Base-by-base conservation (phyloP, 1,284 basidiomycete genomes). In the Cryptococcus floricola region DNA sequence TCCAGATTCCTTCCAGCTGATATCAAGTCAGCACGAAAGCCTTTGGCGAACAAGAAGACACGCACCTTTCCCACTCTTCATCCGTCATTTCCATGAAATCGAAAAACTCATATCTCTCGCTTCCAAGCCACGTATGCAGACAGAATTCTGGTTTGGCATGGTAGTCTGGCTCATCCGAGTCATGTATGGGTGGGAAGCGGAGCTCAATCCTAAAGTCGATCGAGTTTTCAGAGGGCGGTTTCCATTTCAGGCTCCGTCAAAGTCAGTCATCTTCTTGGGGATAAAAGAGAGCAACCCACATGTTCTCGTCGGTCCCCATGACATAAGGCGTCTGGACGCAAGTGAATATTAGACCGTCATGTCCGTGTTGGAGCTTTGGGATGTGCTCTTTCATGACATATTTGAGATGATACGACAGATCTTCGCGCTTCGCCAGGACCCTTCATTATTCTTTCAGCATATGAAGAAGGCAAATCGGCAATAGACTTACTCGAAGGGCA, bases 321-420 rank as follows among this genome's bases (percentile, higher is more conserved):
- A 84, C 81, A 67, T 98, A 98, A 0, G 85, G 85, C 5, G 89
- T 85, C 70, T 85, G 88, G 9, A 89, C 88, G 68, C 90, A 89
- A 0, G 96, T 98, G 71, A 97, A 99, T 66, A 99, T 97, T 57
- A 99, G 84, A 0, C 96, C 96, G 68, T 99, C 96, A 65, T 89
- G 95, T 5, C 87, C 92, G 70, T 99, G 96, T 63, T 92, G 85
- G 3, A 98, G 79, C n/a, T 81, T 82, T 3, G 93, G 91, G 39
- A 98, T 87, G 58, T 91, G 87, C 48, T 87, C 81, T 46, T 82
- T 81, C 66, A 98, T 88, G 10, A 98, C 91, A 60, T 88, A 85
- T 44, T 89, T 86, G 51, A 94, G 84, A 52, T 86, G 85, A 70
- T 98, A 98, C 5, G 93, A 89, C n/a, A 88, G 80, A 56, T 87